Evolutionary conservation across 2,329 filamentous ascomycete species (phyloP), one percentile per base, ranked within the genome.

Genomic region (Arthroderma uncinatum): DNA sequence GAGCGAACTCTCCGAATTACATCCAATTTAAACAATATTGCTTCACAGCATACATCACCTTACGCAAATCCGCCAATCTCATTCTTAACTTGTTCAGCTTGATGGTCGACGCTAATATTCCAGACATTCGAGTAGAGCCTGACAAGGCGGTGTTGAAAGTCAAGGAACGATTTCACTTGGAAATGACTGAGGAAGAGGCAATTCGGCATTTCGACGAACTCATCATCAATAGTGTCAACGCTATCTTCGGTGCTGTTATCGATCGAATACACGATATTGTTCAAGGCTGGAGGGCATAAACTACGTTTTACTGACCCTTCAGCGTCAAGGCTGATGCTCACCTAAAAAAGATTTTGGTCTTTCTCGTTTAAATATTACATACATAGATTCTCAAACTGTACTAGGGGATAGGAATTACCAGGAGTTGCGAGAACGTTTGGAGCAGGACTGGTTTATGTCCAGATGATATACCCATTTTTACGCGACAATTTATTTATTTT

Each of bases 31-130:
- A 93, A 68, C 88, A 94, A 65, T 95, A 97, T 71, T 95, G 90
- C 70, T 96, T 95, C 72, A 87, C 95, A 2, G 89, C 93, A 0
- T 98, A 95, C 73, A 89, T 87, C 1, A 91, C 93, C 0, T 76
- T 98, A 44, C 83, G 93, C 58, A 95, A 97, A 70, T 89, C 84
- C 1, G 88, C 86, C 16, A 94, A 92, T 64, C 77, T 98, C 61
- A 94, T 98, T 40, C 79, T 98, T 28, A 98, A 98, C 66, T 72
- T 98, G 47, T 98, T 98, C 71, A 90, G 88, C 66, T 78, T 98
- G 58, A 98, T 98, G 93, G 87, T 95, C 14, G 90, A 97, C 70
- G 92, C 93, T 39, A 95, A 95, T 67, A 95, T 98, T 59, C 93
- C 91, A 0, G 94, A 97, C 65, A 94, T 98, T 66, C 85, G 87